Conservation (phyloP, 148 eudicot genomes). For the Rhododendron williamsianum region DNA sequence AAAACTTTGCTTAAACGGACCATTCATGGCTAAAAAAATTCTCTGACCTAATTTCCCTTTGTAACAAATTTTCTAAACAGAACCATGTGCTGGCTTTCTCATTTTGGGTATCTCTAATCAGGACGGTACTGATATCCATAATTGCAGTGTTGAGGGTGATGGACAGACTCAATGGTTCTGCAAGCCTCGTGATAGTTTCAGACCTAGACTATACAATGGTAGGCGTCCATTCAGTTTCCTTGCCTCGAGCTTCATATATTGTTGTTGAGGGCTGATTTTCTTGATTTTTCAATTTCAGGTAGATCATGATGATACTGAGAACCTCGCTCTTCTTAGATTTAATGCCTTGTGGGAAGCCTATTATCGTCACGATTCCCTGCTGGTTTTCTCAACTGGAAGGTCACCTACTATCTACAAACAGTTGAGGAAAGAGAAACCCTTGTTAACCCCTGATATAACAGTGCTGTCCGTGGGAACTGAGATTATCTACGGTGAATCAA, state of each 20-base stretch:
- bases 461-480: not conserved
- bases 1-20: not conserved
- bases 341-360: not conserved
- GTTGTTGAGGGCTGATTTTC: not conserved
- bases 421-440: not conserved
- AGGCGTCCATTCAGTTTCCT: not conserved
- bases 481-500: not conserved
- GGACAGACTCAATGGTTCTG: not conserved
- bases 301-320: not conserved
- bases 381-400: not conserved
- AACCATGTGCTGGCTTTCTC: not conserved
- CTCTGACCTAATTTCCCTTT: not conserved
- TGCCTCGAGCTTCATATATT: not conserved
- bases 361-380: not conserved
- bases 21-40: too few relatives aligned
- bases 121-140: not conserved
- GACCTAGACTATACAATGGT: not conserved
- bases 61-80: not conserved
- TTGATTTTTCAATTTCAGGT: not conserved
- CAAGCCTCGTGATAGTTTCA: not conserved
- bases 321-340: not conserved
- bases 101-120: not conserved
- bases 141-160: conserved; percentile 13
- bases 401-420: not conserved
- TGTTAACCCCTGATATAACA: conserved; percentile 2